Percentiles rank a stretch among this genome's conserved stretches.
These are phyloP conservation scores for Jaltomata sinuosa DNA, from an alignment of 257 asterid genomes.

Conservation along the genomic window DNA sequence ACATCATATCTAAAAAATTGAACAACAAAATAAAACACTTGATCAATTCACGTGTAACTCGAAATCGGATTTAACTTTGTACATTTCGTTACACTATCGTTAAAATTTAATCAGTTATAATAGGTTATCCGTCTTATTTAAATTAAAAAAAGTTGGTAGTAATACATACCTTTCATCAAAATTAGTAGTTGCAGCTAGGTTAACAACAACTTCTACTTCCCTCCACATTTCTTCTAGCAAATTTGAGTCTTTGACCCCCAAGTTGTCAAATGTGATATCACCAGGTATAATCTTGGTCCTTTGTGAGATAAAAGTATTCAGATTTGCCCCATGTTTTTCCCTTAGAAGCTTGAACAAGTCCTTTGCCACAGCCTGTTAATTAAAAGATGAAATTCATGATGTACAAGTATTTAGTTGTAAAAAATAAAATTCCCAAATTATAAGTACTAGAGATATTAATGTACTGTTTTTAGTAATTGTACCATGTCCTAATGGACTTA, in stretches of 20 bases:
- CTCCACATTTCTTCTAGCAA: constrained; percentile 15
- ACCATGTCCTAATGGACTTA: neutral
- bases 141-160: neutral
- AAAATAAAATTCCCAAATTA: neutral
- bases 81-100: neutral
- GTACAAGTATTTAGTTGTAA: too few relatives aligned
- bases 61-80: neutral
- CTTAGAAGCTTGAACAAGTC: constrained; percentile 32
- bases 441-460: neutral
- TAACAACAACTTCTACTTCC: constrained; percentile 39
- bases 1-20: constrained; percentile 48
- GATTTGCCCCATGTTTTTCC: constrained; percentile 31
- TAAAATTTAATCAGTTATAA: neutral
- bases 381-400: neutral
- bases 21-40: neutral
- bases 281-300: constrained; percentile 28
- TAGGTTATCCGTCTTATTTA: neutral
- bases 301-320: constrained; percentile 16
- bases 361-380: constrained; percentile 19
- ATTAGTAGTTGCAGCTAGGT: constrained; percentile 53
- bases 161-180: constrained; percentile 56
- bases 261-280: constrained; percentile 26
- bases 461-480: neutral
- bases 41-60: neutral
- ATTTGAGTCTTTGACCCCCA: constrained; percentile 29